phyloP scores from a whole-genome alignment of 2,329 filamentous ascomycete genomes.

The Pseudopithomyces chartarum region DNA sequence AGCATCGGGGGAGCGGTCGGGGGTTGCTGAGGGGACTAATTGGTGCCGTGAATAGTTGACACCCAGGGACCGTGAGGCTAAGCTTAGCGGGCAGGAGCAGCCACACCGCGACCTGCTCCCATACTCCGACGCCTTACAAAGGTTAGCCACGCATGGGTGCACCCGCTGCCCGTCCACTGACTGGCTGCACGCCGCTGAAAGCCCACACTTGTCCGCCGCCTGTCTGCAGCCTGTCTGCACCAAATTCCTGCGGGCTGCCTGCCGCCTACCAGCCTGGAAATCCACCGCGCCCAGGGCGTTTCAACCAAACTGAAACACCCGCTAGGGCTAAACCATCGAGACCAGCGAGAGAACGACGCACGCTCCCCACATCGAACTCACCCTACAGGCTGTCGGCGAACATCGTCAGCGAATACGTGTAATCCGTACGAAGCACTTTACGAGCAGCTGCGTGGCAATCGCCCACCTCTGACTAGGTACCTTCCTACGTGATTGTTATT shows the following conservation, averaged over 20 bases:
- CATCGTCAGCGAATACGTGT: background rate
- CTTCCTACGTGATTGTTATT: no score
- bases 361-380: background rate
- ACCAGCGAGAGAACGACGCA: background rate
- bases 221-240: background rate
- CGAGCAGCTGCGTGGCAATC: background rate
- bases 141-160: background rate
- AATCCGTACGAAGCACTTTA: background rate
- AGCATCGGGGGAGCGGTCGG: conserved; percentile 9
- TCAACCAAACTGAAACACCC: conserved; percentile 2
- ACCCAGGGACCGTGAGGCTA: conserved; percentile 9
- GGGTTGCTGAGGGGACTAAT: conserved; percentile 12
- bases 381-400: background rate
- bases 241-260: background rate
- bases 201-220: background rate
- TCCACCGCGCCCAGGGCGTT: background rate
- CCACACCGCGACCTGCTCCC: conserved; percentile 2
- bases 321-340: background rate
- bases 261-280: background rate
- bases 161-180: background rate
- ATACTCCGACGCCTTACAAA: conserved; percentile 3
- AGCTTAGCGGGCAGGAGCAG: conserved; percentile 8
- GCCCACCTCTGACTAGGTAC: background rate
- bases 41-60: conserved; percentile 9
- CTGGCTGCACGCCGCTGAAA: background rate